phyloP scores from a whole-genome alignment of 768 basidiomycete genomes.

The Amanita inopinata region DNA sequence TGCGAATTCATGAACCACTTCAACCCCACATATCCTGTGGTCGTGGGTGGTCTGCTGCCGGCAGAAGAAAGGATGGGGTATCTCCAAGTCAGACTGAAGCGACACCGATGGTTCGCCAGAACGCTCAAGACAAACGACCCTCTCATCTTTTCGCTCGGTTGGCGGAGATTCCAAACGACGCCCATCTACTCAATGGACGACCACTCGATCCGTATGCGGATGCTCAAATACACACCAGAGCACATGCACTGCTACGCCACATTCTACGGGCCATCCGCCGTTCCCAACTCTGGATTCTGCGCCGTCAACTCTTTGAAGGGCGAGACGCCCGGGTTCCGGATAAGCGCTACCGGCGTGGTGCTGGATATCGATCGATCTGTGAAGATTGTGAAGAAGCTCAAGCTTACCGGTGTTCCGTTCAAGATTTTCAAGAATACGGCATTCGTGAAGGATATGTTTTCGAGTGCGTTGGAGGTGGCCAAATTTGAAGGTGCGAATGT shows the following conservation, averaged over 20 bases:
- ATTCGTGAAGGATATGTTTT: conserved; percentile 98
- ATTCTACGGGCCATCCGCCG: conserved; percentile 87
- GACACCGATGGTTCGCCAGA: conserved; percentile 87
- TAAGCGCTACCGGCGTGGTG: conserved; percentile 91
- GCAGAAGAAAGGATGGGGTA: conserved; percentile 91
- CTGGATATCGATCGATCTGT: conserved; percentile 86
- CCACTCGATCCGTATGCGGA: conserved; percentile 95
- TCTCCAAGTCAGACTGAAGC: conserved; percentile 91
- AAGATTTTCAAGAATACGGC: conserved; percentile 99
- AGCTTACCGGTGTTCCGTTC: conserved; percentile 89
- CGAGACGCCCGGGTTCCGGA: conserved; percentile 69
- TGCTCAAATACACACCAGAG: conserved; percentile 99
- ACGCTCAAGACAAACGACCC: conserved; percentile 98
- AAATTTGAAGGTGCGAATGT: conserved; percentile 99
- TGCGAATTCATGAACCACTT: conserved; percentile 92
- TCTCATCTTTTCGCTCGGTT: conserved; percentile 92
- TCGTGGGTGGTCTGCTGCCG: conserved; percentile 84
- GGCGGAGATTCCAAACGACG: conserved; percentile 91
- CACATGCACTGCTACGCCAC: conserved; percentile 99
- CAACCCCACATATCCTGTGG: conserved; percentile 81
- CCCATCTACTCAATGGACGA: conserved; percentile 97
- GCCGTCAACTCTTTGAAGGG: conserved; percentile 80
- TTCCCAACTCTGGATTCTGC: conserved; percentile 95
- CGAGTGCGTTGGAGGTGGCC: conserved; percentile 83
- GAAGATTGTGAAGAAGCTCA: conserved; percentile 97